Evolutionary conservation across 495 filamentous ascomycete species (phyloP), one percentile per base, ranked within the genome.

Genomic region (Aspergillus ellipticus): DNA sequence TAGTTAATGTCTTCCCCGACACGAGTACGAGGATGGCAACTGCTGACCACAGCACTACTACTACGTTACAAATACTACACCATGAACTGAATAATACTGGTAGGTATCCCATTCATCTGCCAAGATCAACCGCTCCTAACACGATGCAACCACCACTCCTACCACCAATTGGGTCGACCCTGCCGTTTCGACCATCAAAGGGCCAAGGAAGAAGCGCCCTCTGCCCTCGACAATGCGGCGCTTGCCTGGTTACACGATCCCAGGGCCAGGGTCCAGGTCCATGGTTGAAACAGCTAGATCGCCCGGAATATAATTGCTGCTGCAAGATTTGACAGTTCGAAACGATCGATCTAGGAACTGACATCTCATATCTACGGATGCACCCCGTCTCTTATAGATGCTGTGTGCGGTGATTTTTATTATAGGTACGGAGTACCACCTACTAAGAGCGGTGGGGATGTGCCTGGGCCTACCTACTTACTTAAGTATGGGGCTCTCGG

Each of bases 21-120:
- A 26, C 43, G 43, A 47, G 24, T 47, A 47, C 43, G 43, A 24
- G n/a, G n/a, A n/a, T n/a, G n/a, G n/a, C n/a, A n/a, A n/a, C n/a
- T n/a, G n/a, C n/a, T n/a, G n/a, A n/a, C n/a, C n/a, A n/a, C n/a
- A n/a, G n/a, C n/a, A n/a, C n/a, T n/a, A n/a, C n/a, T n/a, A n/a
- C n/a, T n/a, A n/a, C n/a, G n/a, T n/a, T n/a, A n/a, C n/a, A n/a
- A n/a, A n/a, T n/a, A n/a, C n/a, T n/a, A n/a, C n/a, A n/a, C n/a
- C n/a, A n/a, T n/a, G n/a, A n/a, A n/a, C n/a, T n/a, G n/a, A n/a
- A n/a, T n/a, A n/a, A n/a, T n/a, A n/a, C n/a, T n/a, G n/a, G n/a
- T n/a, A n/a, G n/a, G n/a, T n/a, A n/a, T 13, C 13, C 31, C 31
- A 7, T n/a, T 21, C 20, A 47, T 47, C 43, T 24, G 7, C 21